A percentile compares a stretch with the other conserved stretches of the same genome.
These are phyloP conservation scores for Fusarium papillatum DNA, from an alignment of 2,329 filamentous ascomycete species.

Conservation along the genomic window DNA sequence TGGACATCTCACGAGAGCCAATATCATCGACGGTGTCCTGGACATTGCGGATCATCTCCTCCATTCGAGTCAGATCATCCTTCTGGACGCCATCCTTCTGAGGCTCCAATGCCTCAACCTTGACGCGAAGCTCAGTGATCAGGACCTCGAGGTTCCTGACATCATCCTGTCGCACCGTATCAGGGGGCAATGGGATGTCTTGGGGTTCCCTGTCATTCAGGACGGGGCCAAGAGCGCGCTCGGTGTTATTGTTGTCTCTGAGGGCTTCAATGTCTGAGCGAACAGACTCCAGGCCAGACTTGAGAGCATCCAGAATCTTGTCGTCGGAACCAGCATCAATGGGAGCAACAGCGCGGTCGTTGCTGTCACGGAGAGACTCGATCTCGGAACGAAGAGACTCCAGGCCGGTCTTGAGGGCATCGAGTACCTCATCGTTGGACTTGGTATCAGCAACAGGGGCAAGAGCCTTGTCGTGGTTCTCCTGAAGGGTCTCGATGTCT, in stretches of 20 bases:
- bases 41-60: conserved; percentile 65
- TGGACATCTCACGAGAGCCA: conserved; percentile 46
- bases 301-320: conserved; percentile 88
- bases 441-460: conserved; percentile 77
- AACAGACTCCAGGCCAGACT: conserved; percentile 80
- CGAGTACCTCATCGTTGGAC: conserved; percentile 85
- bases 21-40: conserved; percentile 62
- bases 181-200: conserved; percentile 53
- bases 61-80: conserved; percentile 68
- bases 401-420: conserved; percentile 85
- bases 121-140: conserved; percentile 85
- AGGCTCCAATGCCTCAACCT: conserved; percentile 74
- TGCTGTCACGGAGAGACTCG: conserved; percentile 73
- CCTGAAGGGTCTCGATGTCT: conserved; percentile 63
- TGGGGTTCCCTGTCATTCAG: conserved; percentile 38
- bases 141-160: conserved; percentile 89
- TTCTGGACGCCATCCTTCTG: conserved; percentile 55
- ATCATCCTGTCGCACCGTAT: conserved; percentile 75
- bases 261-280: conserved; percentile 82
- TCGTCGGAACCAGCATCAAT: conserved; percentile 62
- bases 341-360: conserved; percentile 67
- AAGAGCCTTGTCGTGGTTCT: conserved; percentile 67
- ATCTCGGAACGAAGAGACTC: conserved; percentile 80
- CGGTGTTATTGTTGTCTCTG: conserved; percentile 65
- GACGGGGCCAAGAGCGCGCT: conserved; percentile 61